Evolutionary conservation across 371 early-diverging fungal genomes (phyloP).

Genomic region (Rhizomucor miehei): DNA sequence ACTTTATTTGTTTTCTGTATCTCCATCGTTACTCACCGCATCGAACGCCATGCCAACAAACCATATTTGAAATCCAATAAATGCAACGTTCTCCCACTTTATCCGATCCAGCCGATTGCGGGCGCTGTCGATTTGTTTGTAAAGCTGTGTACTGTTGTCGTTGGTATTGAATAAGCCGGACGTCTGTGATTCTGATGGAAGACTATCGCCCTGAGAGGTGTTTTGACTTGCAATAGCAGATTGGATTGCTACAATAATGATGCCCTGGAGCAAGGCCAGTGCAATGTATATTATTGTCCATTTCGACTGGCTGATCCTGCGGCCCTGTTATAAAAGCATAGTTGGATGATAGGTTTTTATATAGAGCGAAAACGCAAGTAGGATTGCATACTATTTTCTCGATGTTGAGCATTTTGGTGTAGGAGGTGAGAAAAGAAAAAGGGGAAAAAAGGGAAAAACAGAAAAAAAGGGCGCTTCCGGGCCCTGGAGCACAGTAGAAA

Average conservation of each 20-base stretch:
- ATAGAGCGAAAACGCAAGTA: slow-evolving; percentile 1
- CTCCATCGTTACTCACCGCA: slow-evolving; percentile 27
- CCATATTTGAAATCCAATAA: slow-evolving; percentile 44
- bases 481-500: neutral
- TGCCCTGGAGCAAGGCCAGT: slow-evolving; percentile 36
- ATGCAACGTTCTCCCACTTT: slow-evolving; percentile 49
- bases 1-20: neutral
- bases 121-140: slow-evolving; percentile 15
- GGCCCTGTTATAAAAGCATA: slow-evolving; percentile 13
- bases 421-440: neutral
- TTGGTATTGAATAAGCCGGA: neutral
- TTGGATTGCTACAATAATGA: slow-evolving; percentile 34
- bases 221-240: slow-evolving; percentile 35
- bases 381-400: slow-evolving; percentile 28
- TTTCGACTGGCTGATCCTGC: slow-evolving; percentile 33
- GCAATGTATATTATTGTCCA: slow-evolving; percentile 36
- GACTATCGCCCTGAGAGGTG: slow-evolving; percentile 18
- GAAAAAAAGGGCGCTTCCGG: neutral
- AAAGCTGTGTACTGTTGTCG: neutral
- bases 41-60: slow-evolving; percentile 47
- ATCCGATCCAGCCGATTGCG: slow-evolving; percentile 31
- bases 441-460: slow-evolving; percentile 4
- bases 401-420: slow-evolving; percentile 40
- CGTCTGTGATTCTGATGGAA: slow-evolving; percentile 8
- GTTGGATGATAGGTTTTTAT: neutral